Evolutionary conservation across 495 filamentous ascomycete species (phyloP).

Genomic region (Aspergillus bridgeri): DNA sequence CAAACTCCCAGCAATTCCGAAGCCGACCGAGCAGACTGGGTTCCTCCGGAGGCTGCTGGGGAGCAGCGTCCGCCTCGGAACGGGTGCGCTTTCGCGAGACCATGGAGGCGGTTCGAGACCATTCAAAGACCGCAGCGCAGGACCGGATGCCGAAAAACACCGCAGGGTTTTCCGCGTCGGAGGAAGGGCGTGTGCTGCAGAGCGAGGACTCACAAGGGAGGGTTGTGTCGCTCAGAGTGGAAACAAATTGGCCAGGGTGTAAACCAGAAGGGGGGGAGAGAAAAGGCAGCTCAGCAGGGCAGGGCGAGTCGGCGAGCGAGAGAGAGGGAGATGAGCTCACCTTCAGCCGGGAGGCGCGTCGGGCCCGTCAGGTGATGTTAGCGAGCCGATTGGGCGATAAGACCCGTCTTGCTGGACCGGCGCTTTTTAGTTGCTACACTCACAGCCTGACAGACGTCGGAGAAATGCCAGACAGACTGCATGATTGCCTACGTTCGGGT

Average conservation of each 20-base stretch:
- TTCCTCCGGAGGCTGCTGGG: constrained; percentile 47
- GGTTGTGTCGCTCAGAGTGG: constrained; percentile 4
- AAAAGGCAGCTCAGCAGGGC: constrained; percentile 2
- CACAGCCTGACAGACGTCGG: no score
- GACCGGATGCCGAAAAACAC: constrained; percentile 10
- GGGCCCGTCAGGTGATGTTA: constrained; percentile 33
- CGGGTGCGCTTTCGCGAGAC: constrained; percentile 66
- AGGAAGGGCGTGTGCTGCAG: constrained; percentile 3
- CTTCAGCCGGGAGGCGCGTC: constrained; percentile 32
- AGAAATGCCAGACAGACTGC: no score
- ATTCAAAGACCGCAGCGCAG: constrained; percentile 24
- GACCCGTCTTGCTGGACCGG: no score
- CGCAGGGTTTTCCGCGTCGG: not conserved
- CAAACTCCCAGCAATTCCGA: constrained; percentile 91
- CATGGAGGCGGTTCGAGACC: constrained; percentile 42
- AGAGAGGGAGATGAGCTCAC: constrained; percentile 35
- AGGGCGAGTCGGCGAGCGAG: constrained; percentile 27
- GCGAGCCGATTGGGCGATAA: constrained; percentile 17
- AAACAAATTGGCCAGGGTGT: not conserved
- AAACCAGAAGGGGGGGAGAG: not conserved
- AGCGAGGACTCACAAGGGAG: not conserved
- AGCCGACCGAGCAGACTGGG: constrained; percentile 60
- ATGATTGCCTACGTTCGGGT: no score
- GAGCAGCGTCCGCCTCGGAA: constrained; percentile 59
- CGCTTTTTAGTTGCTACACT: no score